Base-by-base conservation (phyloP, 2,329 filamentous ascomycete species). In the Calonectria pseudoreteaudii region DNA sequence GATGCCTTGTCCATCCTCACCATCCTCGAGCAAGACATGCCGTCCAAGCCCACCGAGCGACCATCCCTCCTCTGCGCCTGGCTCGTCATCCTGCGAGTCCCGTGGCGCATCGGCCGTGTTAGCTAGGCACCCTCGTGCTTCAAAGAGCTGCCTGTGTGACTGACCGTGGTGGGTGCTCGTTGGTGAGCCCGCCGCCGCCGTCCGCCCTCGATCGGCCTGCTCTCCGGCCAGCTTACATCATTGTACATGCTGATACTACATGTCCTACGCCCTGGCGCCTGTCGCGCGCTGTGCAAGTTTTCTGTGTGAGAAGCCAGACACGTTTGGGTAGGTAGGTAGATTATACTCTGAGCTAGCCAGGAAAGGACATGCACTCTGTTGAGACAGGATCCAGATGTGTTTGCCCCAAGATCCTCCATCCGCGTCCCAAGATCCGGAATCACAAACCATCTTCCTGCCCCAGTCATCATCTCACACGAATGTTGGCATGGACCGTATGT, bases 221-320 rank as follows among this genome's bases (percentile, higher is more conserved):
- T 78, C 74, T 78, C 65, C 58, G 70, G 50, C 70, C 64, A 66
- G 44, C 78, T 79, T 80, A 79, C 78, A 80, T 80, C 78, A 80
- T 80, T 80, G 76, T 74, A 77, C 78, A 49, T 60, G n/a, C 56
- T 41, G 13, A 50, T 71, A 53, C 66, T 14, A 68, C 67, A 36
- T 62, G 34, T 36, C 34, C 64, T 69, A 7, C 41, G 60, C 64
- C 66, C 52, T 58, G 38, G 66, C 68, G 68, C 62, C 52, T 73
- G 34, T 28, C 71, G 50, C 49, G 34, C 31, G n/a, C 66, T 36
- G 31, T 60, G 41, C 41, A 53, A n/a, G 62, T 73, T 49, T 49
- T 23, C 36, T 66, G 10, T 60, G 58, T 16, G n/a, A 53, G 34
- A 52, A 49, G 36, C 58, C 49, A 58, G 36, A 44, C 38, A 49